These are phyloP conservation scores for Bipolaris gigantea DNA, from an alignment of 2,329 filamentous ascomycete genomes.

Conservation along the genomic window DNA sequence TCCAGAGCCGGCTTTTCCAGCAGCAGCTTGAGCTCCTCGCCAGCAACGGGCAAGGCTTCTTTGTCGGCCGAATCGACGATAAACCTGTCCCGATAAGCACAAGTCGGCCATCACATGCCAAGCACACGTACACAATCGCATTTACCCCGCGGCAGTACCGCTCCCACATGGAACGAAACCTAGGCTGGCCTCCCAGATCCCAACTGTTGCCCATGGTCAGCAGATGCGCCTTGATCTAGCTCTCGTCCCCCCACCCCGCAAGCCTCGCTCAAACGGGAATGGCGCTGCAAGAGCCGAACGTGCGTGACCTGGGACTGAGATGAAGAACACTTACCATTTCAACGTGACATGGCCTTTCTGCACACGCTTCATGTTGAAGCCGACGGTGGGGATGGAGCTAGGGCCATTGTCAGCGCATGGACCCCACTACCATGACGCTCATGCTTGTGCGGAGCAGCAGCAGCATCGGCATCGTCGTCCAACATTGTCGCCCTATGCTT, in stretches of 20 bases:
- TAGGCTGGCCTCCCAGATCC: slow-evolving; percentile 95
- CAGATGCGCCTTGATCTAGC: slow-evolving; percentile 33
- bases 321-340: slow-evolving; percentile 69
- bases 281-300: slow-evolving; percentile 42
- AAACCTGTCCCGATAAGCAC: slow-evolving; percentile 60
- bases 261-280: slow-evolving; percentile 37
- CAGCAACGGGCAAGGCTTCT: slow-evolving; percentile 77
- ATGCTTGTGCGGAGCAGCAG: slow-evolving; percentile 37
- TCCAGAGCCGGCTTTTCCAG: slow-evolving; percentile 82
- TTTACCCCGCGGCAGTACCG: slow-evolving; percentile 96
- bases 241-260: slow-evolving; percentile 35
- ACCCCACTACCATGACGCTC: slow-evolving; percentile 27
- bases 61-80: slow-evolving; percentile 95
- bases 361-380: slow-evolving; percentile 98
- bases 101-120: slow-evolving; percentile 14
- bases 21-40: slow-evolving; percentile 88
- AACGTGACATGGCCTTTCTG: slow-evolving; percentile 97
- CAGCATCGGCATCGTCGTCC: slow-evolving; percentile 29
- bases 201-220: slow-evolving; percentile 61
- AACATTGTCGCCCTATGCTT: slow-evolving; percentile 30
- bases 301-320: slow-evolving; percentile 38
- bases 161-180: slow-evolving; percentile 99
- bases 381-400: slow-evolving; percentile 97
- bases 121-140: slow-evolving; percentile 74
- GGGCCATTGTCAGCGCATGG: slow-evolving; percentile 46